Conservation (phyloP, 108 stramenopile genomes). For the Nitzschia inconspicua region DNA sequence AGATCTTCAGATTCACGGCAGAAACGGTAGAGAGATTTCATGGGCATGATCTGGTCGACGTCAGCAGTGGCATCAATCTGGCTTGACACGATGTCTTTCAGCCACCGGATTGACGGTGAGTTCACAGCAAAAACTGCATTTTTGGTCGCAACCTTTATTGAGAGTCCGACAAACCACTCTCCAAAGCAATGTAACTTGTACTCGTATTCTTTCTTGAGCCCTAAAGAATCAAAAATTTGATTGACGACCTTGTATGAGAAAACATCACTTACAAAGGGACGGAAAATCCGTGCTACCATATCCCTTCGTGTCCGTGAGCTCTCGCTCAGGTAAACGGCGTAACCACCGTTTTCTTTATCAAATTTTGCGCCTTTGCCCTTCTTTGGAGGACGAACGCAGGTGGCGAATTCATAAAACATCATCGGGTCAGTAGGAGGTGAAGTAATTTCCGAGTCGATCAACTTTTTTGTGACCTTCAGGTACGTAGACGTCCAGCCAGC, state of each 20-base stretch:
- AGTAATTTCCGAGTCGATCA: conserved; percentile 10
- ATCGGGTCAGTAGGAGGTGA: conserved; percentile 7
- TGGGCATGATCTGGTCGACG: conserved; percentile 11
- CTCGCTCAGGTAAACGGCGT: conserved; percentile 54
- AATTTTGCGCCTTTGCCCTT: conserved; percentile 23
- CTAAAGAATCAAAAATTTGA: conserved; percentile 56
- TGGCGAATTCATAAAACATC: conserved; percentile 32
- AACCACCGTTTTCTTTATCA: conserved; percentile 23
- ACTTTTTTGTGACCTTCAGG: conserved; percentile 24
- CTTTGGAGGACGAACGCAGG: conserved; percentile 24
- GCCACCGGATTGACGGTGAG: conserved; percentile 69
- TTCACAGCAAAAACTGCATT: conserved; percentile 46
- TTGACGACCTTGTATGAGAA: conserved; percentile 71
- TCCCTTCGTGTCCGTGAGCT: conserved; percentile 55
- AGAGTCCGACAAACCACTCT: conserved; percentile 67
- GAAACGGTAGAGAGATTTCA: conserved; percentile 49
- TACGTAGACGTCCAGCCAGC: conserved; percentile 33
- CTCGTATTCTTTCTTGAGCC: conserved; percentile 51
- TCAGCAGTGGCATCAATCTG: conserved; percentile 19
- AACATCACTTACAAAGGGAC: conserved; percentile 62
- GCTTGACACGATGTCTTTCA: conserved; percentile 48
- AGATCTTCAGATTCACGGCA: conserved; percentile 64
- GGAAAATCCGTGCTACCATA: conserved; percentile 61
- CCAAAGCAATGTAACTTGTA: conserved; percentile 72
- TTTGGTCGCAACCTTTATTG: conserved; percentile 40